A percentile compares a stretch with the other conserved stretches of the same genome.
These are phyloP conservation scores for Amylostereum areolatum DNA, from an alignment of 1,284 basidiomycete genomes.

Conservation along the genomic window DNA sequence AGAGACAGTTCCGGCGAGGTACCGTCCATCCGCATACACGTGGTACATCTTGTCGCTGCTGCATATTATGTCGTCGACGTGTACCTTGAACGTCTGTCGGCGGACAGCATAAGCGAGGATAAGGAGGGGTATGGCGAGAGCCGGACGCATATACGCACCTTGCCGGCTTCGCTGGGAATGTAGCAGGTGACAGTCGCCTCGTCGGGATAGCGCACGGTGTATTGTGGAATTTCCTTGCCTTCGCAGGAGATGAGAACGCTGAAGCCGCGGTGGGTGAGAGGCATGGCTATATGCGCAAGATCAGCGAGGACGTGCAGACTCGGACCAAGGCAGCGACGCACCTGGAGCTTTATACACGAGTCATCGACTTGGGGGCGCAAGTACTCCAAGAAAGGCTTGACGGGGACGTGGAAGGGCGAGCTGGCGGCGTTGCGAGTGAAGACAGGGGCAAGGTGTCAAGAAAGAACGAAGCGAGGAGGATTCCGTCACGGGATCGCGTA, in stretches of 20 bases:
- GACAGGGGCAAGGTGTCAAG: too few relatives aligned
- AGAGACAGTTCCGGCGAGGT: neutral
- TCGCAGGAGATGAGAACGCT: neutral
- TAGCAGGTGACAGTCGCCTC: neutral
- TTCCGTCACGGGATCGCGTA: too few relatives aligned
- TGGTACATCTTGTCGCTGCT: neutral
- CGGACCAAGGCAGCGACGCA: too few relatives aligned
- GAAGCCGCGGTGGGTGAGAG: neutral
- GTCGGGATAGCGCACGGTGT: neutral
- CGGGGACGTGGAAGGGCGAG: too few relatives aligned
- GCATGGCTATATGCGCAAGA: neutral
- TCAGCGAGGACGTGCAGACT: too few relatives aligned
- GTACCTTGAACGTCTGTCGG: neutral
- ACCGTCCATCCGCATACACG: neutral
- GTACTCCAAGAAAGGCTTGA: too few relatives aligned
- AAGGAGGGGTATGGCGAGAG: neutral
- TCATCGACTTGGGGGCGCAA: too few relatives aligned
- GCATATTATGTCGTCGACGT: neutral
- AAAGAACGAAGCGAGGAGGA: too few relatives aligned
- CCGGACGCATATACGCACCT: neutral
- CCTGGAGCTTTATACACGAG: too few relatives aligned
- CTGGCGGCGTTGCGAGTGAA: too few relatives aligned
- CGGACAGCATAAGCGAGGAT: neutral
- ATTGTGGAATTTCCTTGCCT: neutral
- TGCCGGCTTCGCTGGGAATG: conserved; percentile 2